phyloP scores from a whole-genome alignment of 1,284 basidiomycete species.

The Tylopilus sp. region DNA sequence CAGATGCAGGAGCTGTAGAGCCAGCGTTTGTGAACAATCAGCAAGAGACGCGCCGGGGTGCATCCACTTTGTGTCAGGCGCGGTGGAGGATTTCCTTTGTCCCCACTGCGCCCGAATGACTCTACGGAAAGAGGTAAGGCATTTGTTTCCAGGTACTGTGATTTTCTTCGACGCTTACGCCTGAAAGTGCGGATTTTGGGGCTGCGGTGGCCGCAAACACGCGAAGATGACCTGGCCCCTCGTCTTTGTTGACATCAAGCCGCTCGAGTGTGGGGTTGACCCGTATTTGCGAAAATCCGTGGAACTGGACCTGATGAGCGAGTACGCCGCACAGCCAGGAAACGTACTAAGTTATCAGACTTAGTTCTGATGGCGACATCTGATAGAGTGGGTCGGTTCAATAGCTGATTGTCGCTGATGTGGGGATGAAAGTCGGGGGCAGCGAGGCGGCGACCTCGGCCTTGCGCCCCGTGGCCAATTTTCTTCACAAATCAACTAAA shows the following conservation, averaged over 20 bases:
- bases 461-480: not conserved
- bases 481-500: not conserved
- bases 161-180: too few relatives aligned
- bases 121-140: too few relatives aligned
- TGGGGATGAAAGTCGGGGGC: not conserved
- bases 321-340: not conserved
- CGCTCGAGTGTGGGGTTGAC: not conserved
- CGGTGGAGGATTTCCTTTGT: not conserved
- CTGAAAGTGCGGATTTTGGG: not conserved
- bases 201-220: not conserved
- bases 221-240: slow-evolving; percentile 4
- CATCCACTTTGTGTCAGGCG: not conserved
- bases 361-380: too few relatives aligned
- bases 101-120: not conserved
- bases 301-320: not conserved
- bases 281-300: not conserved
- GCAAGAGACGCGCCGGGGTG: not conserved
- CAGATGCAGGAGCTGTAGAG: not conserved
- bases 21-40: not conserved
- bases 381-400: not conserved
- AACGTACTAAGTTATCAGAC: not conserved
- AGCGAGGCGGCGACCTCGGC: not conserved
- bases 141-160: too few relatives aligned
- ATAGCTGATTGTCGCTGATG: not conserved
- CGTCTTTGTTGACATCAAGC: not conserved